Evolutionary conservation across 768 basidiomycete genomes (phyloP).

Genomic region (Panaeolus papilionaceus): DNA sequence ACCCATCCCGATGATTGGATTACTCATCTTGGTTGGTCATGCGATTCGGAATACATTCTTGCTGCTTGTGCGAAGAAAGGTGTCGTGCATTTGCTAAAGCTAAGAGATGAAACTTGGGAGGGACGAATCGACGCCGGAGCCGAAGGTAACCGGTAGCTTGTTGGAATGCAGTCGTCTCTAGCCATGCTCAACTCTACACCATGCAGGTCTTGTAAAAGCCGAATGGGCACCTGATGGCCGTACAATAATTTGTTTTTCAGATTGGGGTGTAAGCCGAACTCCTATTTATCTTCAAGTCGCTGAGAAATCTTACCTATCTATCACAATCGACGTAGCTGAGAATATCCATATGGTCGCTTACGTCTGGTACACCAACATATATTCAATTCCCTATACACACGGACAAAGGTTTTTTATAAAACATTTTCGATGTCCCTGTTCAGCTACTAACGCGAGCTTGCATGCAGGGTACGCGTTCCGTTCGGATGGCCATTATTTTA

Average conservation of each 20-base stretch:
- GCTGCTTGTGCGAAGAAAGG: conserved; percentile 79
- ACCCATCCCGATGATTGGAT: conserved; percentile 50
- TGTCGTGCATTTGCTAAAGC: conserved; percentile 76
- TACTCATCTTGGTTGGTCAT: conserved; percentile 85
- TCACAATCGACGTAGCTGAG: conserved; percentile 61
- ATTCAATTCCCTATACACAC: conserved; percentile 88
- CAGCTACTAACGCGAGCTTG: background rate
- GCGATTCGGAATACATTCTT: conserved; percentile 86
- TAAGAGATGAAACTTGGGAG: conserved; percentile 80
- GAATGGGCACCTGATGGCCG: conserved; percentile 93
- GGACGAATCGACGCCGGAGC: conserved; percentile 81
- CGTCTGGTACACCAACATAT: conserved; percentile 76
- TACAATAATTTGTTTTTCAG: conserved; percentile 86
- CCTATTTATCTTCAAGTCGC: background rate
- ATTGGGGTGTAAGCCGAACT: conserved; percentile 81
- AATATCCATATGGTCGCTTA: conserved; percentile 85
- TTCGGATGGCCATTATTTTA: conserved; percentile 81
- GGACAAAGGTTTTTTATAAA: conserved; percentile 64
- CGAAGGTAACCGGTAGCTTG: conserved; percentile 53
- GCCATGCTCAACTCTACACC: conserved; percentile 21
- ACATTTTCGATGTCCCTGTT: background rate
- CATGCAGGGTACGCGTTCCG: conserved; percentile 76
- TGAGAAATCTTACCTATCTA: conserved; percentile 4
- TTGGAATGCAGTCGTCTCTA: background rate
- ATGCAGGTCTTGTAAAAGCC: conserved; percentile 73